Evolutionary conservation across 2,329 filamentous ascomycete genomes (phyloP).

Genomic region (Neurospora sp.): DNA sequence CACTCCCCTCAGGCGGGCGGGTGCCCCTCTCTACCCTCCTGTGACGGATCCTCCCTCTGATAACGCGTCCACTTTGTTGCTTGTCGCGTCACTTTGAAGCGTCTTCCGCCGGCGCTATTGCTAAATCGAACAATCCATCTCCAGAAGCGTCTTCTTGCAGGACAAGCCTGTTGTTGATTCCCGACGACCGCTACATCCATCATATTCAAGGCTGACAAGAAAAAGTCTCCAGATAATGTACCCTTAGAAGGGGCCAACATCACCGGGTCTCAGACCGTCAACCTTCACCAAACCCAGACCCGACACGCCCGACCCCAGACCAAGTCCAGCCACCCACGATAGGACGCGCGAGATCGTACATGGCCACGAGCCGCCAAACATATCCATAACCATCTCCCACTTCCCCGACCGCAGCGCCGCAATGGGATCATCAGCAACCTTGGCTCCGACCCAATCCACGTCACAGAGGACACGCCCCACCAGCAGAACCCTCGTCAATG

Average conservation of each 20-base stretch:
- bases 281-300: conserved; percentile 9
- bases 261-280: conserved; percentile 18
- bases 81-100: background rate
- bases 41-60: background rate
- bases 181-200: background rate
- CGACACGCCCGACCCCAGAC: background rate
- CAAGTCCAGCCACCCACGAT: background rate
- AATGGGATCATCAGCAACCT: conserved; percentile 20
- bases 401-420: background rate
- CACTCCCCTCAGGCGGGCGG: background rate
- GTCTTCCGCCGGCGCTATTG: background rate
- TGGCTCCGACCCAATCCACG: conserved; percentile 45
- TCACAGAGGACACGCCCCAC: conserved; percentile 41
- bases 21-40: background rate
- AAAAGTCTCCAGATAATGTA: conserved; percentile 2
- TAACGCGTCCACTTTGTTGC: background rate
- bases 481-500: conserved; percentile 37
- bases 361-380: background rate
- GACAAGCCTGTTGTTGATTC: background rate
- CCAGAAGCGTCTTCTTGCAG: background rate
- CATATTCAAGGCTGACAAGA: background rate
- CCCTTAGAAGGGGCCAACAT: conserved; percentile 21
- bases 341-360: background rate
- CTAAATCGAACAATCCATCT: background rate
- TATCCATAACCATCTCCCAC: background rate